phyloP scores from a whole-genome alignment of 352 stramenopile species.

The Phytophthora uliginosa region DNA sequence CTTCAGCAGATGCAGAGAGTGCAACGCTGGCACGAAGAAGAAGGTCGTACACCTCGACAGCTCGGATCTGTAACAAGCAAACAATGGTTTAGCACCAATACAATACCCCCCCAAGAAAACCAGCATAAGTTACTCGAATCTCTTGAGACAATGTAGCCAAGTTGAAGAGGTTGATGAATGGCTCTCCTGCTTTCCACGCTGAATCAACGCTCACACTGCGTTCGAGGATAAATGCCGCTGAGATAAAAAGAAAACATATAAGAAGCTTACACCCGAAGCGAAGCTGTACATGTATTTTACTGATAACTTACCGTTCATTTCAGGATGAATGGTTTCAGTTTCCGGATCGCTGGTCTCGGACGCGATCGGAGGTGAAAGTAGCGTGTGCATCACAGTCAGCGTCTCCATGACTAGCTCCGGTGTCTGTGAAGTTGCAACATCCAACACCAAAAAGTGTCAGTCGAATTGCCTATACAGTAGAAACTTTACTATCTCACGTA shows the following conservation, averaged over 20 bases:
- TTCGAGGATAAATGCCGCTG: conserved; percentile 61
- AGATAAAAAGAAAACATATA: neutral
- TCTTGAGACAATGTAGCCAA: conserved; percentile 24
- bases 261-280: neutral
- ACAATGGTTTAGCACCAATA: neutral
- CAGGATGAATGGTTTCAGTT: conserved; percentile 38
- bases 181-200: conserved; percentile 59
- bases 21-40: conserved; percentile 21
- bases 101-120: neutral
- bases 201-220: conserved; percentile 30
- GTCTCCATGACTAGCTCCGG: conserved; percentile 51
- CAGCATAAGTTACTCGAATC: conserved; percentile 27
- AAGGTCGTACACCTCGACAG: conserved; percentile 25
- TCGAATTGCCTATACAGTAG: neutral
- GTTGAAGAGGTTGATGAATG: conserved; percentile 49
- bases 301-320: conserved; percentile 50
- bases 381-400: conserved; percentile 33
- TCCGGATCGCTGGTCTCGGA: conserved; percentile 6
- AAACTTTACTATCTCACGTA: conserved; percentile 18
- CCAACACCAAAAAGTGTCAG: conserved; percentile 5
- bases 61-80: conserved; percentile 16
- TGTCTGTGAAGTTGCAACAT: conserved; percentile 22
- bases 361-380: conserved; percentile 31
- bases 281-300: neutral
- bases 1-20: conserved; percentile 6